A percentile compares a stretch with the other conserved stretches of the same genome.
These are phyloP conservation scores for Trichocladium uniseriatum DNA, from an alignment of 495 filamentous ascomycete genomes.

Conservation along the genomic window DNA sequence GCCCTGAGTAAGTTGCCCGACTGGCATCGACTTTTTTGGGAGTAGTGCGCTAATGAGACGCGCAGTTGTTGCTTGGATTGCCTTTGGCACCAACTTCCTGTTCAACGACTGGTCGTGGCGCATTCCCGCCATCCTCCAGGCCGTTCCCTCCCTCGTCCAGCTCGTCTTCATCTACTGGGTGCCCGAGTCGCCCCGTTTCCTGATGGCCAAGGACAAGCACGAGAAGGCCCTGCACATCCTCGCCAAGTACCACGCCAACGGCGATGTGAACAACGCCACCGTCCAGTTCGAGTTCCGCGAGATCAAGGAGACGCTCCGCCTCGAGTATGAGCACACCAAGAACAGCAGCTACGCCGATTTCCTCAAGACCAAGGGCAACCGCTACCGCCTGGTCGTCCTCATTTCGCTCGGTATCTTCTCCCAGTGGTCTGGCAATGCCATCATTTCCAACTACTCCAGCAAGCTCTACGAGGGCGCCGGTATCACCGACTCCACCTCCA, in stretches of 20 bases:
- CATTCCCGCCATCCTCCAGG: conserved; percentile 46
- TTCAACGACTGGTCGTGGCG: conserved; percentile 46
- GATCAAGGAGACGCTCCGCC: conserved; percentile 48
- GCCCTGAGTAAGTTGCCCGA: conserved; percentile 33
- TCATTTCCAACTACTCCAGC: conserved; percentile 55
- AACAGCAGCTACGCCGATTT: conserved; percentile 48
- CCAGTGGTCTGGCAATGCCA: conserved; percentile 61
- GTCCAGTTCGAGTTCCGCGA: conserved; percentile 53
- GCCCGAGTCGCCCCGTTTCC: conserved; percentile 52
- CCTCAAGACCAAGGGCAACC: conserved; percentile 60
- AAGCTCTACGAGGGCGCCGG: conserved; percentile 51
- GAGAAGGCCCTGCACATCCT: conserved; percentile 53
- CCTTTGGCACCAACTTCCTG: conserved; percentile 42
- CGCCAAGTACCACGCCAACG: conserved; percentile 49
- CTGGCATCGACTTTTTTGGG: conserved; percentile 40
- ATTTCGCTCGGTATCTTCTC: conserved; percentile 53
- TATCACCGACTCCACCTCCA: conserved; percentile 39
- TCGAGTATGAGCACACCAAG: conserved; percentile 40
- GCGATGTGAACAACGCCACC: conserved; percentile 44
- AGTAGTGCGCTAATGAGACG: conserved; percentile 10
- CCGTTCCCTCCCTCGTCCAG: conserved; percentile 43
- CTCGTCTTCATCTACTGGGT: conserved; percentile 45
- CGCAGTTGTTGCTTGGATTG: conserved; percentile 46
- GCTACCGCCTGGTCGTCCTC: conserved; percentile 50
- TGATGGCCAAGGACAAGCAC: conserved; percentile 55